These are phyloP conservation scores for Kokia cookei DNA, from an alignment of 441 rosid species.

Conservation along the genomic window DNA sequence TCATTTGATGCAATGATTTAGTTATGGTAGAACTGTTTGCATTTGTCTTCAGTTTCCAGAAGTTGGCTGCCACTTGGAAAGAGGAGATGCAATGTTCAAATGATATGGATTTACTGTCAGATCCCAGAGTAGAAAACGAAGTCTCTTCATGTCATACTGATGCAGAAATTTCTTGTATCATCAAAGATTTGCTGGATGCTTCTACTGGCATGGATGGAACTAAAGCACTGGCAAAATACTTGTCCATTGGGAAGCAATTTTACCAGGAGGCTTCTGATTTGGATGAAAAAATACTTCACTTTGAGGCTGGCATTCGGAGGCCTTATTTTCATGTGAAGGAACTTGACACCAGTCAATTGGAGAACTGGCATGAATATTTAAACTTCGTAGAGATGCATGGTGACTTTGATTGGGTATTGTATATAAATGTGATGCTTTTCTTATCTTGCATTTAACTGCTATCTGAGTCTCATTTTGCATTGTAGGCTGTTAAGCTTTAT, in stretches of 20 bases:
- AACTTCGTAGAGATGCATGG: slow-evolving; percentile 68
- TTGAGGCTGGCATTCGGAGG: slow-evolving; percentile 61
- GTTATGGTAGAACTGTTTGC: slow-evolving; percentile 2
- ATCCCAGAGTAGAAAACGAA: slow-evolving; percentile 34
- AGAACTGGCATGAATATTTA: slow-evolving; percentile 80
- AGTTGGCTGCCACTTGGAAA: slow-evolving; percentile 56
- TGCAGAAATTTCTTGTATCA: slow-evolving; percentile 39
- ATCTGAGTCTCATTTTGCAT: slow-evolving; percentile 6
- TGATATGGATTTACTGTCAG: slow-evolving; percentile 29
- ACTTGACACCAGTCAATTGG: slow-evolving; percentile 50
- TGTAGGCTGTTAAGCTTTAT: slow-evolving; percentile 77
- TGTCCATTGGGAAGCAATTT: slow-evolving; percentile 49
- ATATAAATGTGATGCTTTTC: slow-evolving; percentile 3
- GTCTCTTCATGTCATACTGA: slow-evolving; percentile 34
- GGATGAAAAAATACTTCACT: slow-evolving; percentile 45
- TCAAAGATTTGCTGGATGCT: slow-evolving; percentile 57
- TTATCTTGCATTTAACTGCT: slow-evolving; percentile 14
- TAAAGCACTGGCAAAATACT: slow-evolving; percentile 54
- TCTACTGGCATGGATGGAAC: slow-evolving; percentile 41
- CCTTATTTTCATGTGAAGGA: slow-evolving; percentile 76
- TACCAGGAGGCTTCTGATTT: slow-evolving; percentile 46
- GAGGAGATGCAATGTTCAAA: slow-evolving; percentile 41
- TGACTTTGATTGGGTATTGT: slow-evolving; percentile 88
- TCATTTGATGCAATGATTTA: background rate
- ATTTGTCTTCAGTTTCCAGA: slow-evolving; percentile 55